Evolutionary conservation across 345 rosid genomes (phyloP), one percentile per base, ranked within the genome.

Genomic region (Geranium rotundifolium): DNA sequence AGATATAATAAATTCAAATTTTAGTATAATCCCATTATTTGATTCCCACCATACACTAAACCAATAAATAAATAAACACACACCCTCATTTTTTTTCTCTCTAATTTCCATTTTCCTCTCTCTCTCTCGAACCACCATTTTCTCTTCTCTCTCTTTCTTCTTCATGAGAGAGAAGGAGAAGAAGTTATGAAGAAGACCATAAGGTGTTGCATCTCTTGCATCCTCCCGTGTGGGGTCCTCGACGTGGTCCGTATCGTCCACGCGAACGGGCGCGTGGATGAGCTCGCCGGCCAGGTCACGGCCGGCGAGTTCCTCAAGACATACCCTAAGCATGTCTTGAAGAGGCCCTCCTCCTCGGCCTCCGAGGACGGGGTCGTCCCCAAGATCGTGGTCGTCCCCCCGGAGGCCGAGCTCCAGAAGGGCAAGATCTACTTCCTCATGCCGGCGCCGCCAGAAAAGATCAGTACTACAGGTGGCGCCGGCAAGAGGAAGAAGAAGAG

Each of bases 181-280:
- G 3, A 54, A 57, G 68, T 58, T 65, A 87, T 90, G 97, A 93
- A 83, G 85, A 85, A 81, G 74, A 78, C 91, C n/a, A 88, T 93
- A 59, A 77, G 96, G 65, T 93, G 99, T 31, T 87, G 97, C 71
- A 90, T 93, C 75, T 83, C 99, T 61, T 93, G 99, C 91, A 93
- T 93, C 73, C 83, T 90, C 19, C 99, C 99, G 4, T 93, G 99
- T 54, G 99, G 99, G 60, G 88, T 90, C 4, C 88, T 93, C 0
- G 99, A 93, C 73, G 97, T 93, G 67, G 84, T 93, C 66, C 82
- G 99, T 0, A 88, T 93, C 71, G 91, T 93, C 18, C 99, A 93
- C 80, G 71, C 89, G 1, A 86, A 84, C 62, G 97, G 99, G 46
- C 82, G 81, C 19, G 99, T 93, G 7, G 99, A 93, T 39, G 97